Base-by-base conservation (phyloP, 2,329 filamentous ascomycete genomes). In the Achaetomium macrosporum region DNA sequence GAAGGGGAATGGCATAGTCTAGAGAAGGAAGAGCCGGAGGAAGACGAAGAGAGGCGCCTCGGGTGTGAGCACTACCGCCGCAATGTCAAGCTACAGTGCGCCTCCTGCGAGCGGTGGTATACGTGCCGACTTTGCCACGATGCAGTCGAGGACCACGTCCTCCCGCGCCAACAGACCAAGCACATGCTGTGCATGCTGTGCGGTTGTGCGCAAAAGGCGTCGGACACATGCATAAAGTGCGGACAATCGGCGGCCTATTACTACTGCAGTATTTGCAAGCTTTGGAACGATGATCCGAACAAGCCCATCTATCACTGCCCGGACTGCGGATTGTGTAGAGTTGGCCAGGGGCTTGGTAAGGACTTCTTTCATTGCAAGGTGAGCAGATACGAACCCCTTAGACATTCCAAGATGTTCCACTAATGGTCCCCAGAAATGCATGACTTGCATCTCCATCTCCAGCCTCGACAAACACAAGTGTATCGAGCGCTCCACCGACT, bases 361-460 rank as follows among this genome's bases (percentile, higher is more conserved):
- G 93, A 99, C 67, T 99, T 95, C 67, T 91, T 95, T 65, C 93
- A 99, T 70, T 99, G 93, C 86, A 95, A 96, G 81, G 90, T 92
- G 73, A 68, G 71, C 17, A 3, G 17, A 12, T 25, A 2, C 16
- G 16, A 9, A 15, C 11, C 13, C 4, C 16, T 13, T 33, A 20
- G 5, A 16, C 12, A 4, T 17, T 2, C 30, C 5, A 35, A 15
- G 10, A 35, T 15, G 13, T 35, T 35, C 10, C 33, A 13, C 35
- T 37, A 3, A 37, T 16, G 1, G 2, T n/a, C 5, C 12, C 43
- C 59, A 90, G 85, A 91, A 84, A 62, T 99, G 93, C 71, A 89
- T 89, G 63, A 90, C 95, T 25, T 99, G 93, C 72, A 93, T 96
- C 60, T 84, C 86, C 2, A 89, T 90, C 53, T 85, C 89, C 64